These are phyloP conservation scores for Cucurbita argyrosperma DNA, from an alignment of 306 rosid genomes.

Conservation along the genomic window DNA sequence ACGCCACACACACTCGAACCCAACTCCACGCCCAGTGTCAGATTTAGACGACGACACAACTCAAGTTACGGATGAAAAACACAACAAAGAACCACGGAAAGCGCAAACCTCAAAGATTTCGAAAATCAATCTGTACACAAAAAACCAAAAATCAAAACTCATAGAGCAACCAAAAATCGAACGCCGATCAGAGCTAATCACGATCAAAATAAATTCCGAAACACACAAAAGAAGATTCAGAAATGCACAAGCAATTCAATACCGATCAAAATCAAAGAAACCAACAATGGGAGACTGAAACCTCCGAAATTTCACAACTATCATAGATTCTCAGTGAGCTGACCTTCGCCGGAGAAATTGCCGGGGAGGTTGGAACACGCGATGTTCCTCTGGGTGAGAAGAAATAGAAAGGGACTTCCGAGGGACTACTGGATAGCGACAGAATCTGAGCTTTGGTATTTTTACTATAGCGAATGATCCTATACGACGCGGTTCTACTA, in stretches of 20 bases:
- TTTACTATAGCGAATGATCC: not conserved
- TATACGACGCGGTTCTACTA: not conserved
- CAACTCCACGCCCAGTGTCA: conserved; percentile 2
- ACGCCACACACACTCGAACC: conserved; percentile 6
- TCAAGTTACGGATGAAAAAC: conserved; percentile 6
- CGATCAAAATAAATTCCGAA: conserved; percentile 10
- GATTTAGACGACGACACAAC: conserved; percentile 9
- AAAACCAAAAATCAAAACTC: not conserved
- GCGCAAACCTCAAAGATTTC: not conserved
- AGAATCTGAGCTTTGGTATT: conserved; percentile 6
- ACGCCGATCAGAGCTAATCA: conserved; percentile 10
- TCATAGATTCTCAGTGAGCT: not conserved
- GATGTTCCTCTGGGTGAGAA: not conserved
- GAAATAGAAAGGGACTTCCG: not conserved
- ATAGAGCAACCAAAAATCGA: conserved; percentile 1
- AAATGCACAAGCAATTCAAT: not conserved
- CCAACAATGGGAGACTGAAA: conserved; percentile 2
- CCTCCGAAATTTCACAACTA: conserved; percentile 1
- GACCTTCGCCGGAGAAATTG: conserved; percentile 13
- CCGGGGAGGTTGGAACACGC: conserved; percentile 13
- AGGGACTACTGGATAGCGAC: conserved; percentile 9
- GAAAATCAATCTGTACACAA: conserved; percentile 12
- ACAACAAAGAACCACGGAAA: conserved; percentile 13
- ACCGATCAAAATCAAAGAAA: not conserved
- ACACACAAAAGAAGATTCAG: not conserved